Percentiles rank a stretch among this genome's conserved stretches.
Evolutionary conservation across 2,329 filamentous ascomycete species (phyloP).

Genomic region (Bertia moriformis): DNA sequence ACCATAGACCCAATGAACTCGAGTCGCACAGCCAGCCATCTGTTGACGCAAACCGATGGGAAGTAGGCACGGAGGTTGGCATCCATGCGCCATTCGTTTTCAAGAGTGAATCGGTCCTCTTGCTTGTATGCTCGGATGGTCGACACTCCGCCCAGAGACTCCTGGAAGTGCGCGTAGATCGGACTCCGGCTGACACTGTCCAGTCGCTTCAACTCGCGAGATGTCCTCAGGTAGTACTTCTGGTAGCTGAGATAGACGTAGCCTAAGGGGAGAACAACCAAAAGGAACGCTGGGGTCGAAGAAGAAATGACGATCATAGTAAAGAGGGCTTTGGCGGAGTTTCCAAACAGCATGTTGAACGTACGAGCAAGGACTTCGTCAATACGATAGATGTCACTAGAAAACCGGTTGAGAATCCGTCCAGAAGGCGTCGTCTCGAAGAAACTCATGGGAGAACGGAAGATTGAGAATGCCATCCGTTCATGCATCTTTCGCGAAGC

Average conservation of each 20-base stretch:
- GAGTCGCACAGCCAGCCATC: constrained; percentile 3
- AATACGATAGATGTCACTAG: constrained; percentile 62
- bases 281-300: constrained; percentile 65
- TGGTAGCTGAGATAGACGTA: constrained; percentile 84
- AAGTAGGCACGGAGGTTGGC: constrained; percentile 2
- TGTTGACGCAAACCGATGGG: constrained; percentile 1
- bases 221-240: constrained; percentile 90
- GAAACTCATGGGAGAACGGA: constrained; percentile 95
- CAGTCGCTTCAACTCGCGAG: constrained; percentile 85
- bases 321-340: constrained; percentile 61
- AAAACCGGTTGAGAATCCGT: constrained; percentile 87
- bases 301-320: constrained; percentile 75
- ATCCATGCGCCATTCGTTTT: constrained; percentile 2
- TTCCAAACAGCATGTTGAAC: constrained; percentile 86
- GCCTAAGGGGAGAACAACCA: constrained; percentile 67
- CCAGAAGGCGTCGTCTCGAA: constrained; percentile 95
- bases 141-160: constrained; percentile 81
- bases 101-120: constrained; percentile 29
- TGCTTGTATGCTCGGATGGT: constrained; percentile 93
- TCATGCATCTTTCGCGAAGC: constrained; percentile 94
- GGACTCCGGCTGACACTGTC: constrained; percentile 92
- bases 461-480: constrained; percentile 92
- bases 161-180: constrained; percentile 96
- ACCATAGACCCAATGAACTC: constrained; percentile 59
- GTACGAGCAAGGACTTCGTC: constrained; percentile 90